Evolutionary conservation across 2,329 filamentous ascomycete genomes (phyloP), one percentile per base, ranked within the genome.

Genomic region (Magnaporthales sp.): DNA sequence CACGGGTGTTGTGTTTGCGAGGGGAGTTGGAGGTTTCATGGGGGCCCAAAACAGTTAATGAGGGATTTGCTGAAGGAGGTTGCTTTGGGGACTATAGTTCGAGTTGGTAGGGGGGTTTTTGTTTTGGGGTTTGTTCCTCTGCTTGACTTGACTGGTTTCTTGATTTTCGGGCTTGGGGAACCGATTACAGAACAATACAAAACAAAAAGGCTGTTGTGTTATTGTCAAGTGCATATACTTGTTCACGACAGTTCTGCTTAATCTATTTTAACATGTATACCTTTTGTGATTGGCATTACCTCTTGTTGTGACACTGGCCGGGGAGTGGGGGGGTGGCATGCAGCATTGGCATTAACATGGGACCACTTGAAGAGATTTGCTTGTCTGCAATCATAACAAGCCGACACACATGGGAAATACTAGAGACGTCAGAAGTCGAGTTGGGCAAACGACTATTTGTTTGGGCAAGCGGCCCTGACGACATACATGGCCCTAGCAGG

Each of bases 201-300:
- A 58, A n/a, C n/a, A 58, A 58, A 58, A 58, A 58, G 54, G 54
- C 22, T 58, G 24, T 58, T 58, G 54, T 58, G n/a, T 58, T 58
- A n/a, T 26, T 58, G 11, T n/a, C 7, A 24, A 11, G 10, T 26
- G n/a, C 26, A 24, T 58, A 8, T 58, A 24, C 54, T 58, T 15
- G 22, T 58, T 58, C 54, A 58, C 22, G 54, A 24, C 22, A 24
- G 54, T 10, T 58, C 9, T 58, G 54, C 24, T 58, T 58, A 58
- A 58, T 58, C 11, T 26, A 58, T 58, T 58, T 22, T 3, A 58
- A 58, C 22, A 24, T 58, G 24, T 58, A 58, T n/a, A 58, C 13
- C 22, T 51, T 7, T 0, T 51, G 38, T 15, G 32, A 38, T 15
- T 38, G 32, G 19, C 38, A 51, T 51, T n/a, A n/a, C 15, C 15